A percentile compares a stretch with the other conserved stretches of the same genome.
Evolutionary conservation across 1,284 basidiomycete genomes (phyloP).

Genomic region (Taiwanofungus camphoratus): DNA sequence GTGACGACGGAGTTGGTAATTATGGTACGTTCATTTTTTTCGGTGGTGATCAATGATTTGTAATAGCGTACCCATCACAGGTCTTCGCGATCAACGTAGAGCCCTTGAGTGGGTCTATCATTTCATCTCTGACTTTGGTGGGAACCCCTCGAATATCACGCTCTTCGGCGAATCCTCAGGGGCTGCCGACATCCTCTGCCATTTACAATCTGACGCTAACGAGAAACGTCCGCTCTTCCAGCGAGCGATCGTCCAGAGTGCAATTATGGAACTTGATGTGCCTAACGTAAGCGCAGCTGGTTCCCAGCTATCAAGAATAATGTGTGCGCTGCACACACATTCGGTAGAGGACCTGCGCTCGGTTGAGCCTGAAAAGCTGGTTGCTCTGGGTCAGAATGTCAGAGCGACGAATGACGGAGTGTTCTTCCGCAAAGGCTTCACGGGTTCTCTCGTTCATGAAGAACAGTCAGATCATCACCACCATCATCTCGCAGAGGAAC

Average conservation of each 20-base stretch:
- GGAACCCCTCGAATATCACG: slow-evolving; percentile 65
- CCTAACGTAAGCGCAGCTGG: slow-evolving; percentile 55
- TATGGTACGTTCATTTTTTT: slow-evolving; percentile 45
- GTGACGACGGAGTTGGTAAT: slow-evolving; percentile 70
- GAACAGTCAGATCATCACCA: slow-evolving; percentile 21
- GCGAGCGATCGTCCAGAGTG: slow-evolving; percentile 63
- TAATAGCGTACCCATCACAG: slow-evolving; percentile 31
- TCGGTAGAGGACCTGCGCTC: slow-evolving; percentile 55
- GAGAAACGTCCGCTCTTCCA: slow-evolving; percentile 52
- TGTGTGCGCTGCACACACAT: slow-evolving; percentile 46
- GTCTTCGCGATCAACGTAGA: slow-evolving; percentile 62
- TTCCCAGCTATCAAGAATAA: slow-evolving; percentile 57
- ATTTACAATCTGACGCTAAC: slow-evolving; percentile 62
- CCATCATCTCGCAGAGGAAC: slow-evolving; percentile 20
- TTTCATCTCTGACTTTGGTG: slow-evolving; percentile 65
- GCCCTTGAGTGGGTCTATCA: slow-evolving; percentile 68
- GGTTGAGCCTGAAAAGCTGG: slow-evolving; percentile 49
- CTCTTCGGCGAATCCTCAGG: slow-evolving; percentile 68
- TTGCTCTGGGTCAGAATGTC: slow-evolving; percentile 40
- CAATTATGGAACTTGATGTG: slow-evolving; percentile 52
- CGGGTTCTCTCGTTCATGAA: slow-evolving; percentile 38
- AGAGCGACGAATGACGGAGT: slow-evolving; percentile 62
- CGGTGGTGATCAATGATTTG: not conserved
- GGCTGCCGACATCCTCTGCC: slow-evolving; percentile 66
- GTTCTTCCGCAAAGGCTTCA: slow-evolving; percentile 61